Base-by-base conservation (phyloP, 169 alveolate species). In the Plasmodium adleri region DNA sequence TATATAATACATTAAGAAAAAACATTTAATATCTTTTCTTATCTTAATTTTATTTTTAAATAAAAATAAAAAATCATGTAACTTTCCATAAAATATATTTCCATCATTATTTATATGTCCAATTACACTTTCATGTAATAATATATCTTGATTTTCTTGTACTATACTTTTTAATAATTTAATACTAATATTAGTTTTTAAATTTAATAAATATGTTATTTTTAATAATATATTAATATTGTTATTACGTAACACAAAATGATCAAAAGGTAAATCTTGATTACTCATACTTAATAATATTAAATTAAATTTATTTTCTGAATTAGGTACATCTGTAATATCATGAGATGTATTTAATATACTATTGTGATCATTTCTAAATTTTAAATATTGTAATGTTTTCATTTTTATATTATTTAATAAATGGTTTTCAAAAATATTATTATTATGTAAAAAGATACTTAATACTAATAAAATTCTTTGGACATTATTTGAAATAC, bases 91-190 rank as follows among this genome's bases (percentile, higher is more conserved):
- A n/a, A 58, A 64, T 45, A 86, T 86, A 86, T 86, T 86, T 28
- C 92, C 92, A 20, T 86, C 75, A 64, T 86, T 86, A 59, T 86
- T 71, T 60, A 86, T 86, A 15, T 72, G 92, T n/a, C 92, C 92
- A 32, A 86, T 67, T 72, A 86, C 56, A 7, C 59, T 71, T 52
- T 86, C 92, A 54, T 86, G 28, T 43, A 86, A 28, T n/a, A 86
- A 73, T 1, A 86, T 47, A 47, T 72, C 92, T 62, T 86, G 92
- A 45, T 86, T 86, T 49, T 86, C 88, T 50, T 86, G 75, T 28
- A 86, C 92, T 24, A 72, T 72, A 20, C 76, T 70, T 64, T 86
- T 86, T 52, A 86, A 47, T 45, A 86, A 64, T 72, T 86, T 70
- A 15, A 72, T 72, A 47, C 88, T 60, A 47, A 86, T 47, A 64